Evolutionary conservation across 257 asterid genomes (phyloP).

Genomic region (Leonotis leonurus): DNA sequence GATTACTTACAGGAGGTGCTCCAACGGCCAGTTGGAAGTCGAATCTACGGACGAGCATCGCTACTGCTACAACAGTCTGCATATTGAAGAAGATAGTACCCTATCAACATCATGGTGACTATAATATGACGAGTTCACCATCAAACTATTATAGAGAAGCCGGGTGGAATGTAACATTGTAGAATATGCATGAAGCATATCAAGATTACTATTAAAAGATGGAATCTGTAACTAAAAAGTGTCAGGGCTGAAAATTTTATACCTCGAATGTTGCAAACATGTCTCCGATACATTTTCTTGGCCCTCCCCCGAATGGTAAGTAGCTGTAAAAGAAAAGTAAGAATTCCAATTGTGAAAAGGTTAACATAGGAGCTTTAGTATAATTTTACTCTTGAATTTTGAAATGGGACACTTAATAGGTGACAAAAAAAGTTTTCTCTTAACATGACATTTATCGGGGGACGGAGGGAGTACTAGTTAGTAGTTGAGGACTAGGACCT

Average conservation of each 20-base stretch:
- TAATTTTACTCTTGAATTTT: no score
- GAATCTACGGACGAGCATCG: conserved; percentile 86
- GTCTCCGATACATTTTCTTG: conserved; percentile 96
- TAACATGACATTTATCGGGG: no score
- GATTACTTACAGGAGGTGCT: conserved; percentile 87
- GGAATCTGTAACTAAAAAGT: no score
- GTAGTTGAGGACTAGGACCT: conserved; percentile 37
- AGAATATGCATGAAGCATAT: conserved; percentile 2
- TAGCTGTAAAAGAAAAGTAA: conserved; percentile 49
- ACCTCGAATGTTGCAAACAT: conserved; percentile 98
- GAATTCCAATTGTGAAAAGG: no score
- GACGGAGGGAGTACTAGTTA: conserved; percentile 10
- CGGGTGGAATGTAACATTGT: neutral
- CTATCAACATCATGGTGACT: neutral
- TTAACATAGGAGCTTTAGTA: no score
- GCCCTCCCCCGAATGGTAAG: conserved; percentile 99
- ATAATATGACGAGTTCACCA: no score
- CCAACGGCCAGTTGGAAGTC: conserved; percentile 83
- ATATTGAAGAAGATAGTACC: conserved; percentile 7
- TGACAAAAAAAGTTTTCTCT: no score
- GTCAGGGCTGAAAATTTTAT: conserved; percentile 17
- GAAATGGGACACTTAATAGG: no score
- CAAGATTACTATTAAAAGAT: neutral
- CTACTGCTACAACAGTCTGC: conserved; percentile 74
- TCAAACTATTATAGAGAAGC: neutral